Evolutionary conservation across 805 yeast species (phyloP).

Genomic region (Blastobotrys terrestris): DNA sequence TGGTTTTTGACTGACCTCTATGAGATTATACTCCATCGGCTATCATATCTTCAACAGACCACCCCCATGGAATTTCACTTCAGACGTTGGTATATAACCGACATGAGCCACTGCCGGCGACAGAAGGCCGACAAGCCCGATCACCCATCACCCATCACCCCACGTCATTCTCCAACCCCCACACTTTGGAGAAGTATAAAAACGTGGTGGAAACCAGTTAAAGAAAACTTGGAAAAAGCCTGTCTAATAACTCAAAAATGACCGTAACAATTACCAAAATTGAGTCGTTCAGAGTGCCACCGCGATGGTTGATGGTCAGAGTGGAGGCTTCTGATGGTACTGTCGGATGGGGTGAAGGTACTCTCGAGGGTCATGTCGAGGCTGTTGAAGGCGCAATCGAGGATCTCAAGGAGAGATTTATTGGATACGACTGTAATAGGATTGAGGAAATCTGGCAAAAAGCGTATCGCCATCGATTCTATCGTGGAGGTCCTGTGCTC

Average conservation of each 20-base stretch:
- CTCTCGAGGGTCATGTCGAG: slow-evolving; percentile 30
- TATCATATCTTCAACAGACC: too few species aligned
- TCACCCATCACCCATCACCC: too few species aligned
- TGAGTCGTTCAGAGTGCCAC: slow-evolving; percentile 29
- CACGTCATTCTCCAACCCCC: too few species aligned
- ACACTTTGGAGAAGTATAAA: background rate
- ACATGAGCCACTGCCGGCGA: too few species aligned
- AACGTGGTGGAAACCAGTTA: too few species aligned
- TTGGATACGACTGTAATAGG: slow-evolving; percentile 28
- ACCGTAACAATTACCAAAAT: slow-evolving; percentile 17
- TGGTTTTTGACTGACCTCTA: too few species aligned
- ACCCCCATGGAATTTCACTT: too few species aligned
- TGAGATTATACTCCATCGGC: too few species aligned
- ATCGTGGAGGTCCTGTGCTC: slow-evolving; percentile 30
- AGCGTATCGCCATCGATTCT: slow-evolving; percentile 29
- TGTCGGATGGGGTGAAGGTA: slow-evolving; percentile 30
- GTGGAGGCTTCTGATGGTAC: slow-evolving; percentile 25
- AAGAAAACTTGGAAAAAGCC: too few species aligned
- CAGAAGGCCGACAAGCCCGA: too few species aligned
- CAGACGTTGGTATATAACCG: too few species aligned
- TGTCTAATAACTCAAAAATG: too few species aligned
- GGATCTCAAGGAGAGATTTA: slow-evolving; percentile 26
- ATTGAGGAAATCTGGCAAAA: slow-evolving; percentile 26
- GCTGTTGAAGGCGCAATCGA: slow-evolving; percentile 31
- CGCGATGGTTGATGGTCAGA: slow-evolving; percentile 28